phyloP scores from a whole-genome alignment of 2,329 filamentous ascomycete species.

The Biscogniauxia mediterranea region DNA sequence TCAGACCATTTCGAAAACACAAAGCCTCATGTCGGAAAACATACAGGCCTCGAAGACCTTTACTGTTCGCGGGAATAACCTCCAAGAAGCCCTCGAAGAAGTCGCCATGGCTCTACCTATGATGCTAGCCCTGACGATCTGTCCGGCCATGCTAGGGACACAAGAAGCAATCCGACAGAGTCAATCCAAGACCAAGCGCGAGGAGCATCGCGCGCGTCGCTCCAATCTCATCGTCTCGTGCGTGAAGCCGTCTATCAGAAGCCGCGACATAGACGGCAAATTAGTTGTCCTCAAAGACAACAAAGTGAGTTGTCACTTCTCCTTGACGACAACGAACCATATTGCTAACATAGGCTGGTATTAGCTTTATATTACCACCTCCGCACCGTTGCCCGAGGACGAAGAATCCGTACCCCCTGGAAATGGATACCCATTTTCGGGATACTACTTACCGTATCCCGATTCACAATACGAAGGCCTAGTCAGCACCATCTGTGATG shows the following conservation, averaged over 20 bases:
- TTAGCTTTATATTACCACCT: constrained; percentile 48
- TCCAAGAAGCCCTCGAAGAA: constrained; percentile 24
- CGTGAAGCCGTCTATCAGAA: constrained; percentile 41
- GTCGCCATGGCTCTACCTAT: constrained; percentile 41
- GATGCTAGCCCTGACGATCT: constrained; percentile 39
- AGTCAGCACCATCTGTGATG: constrained; percentile 48
- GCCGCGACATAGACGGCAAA: constrained; percentile 43
- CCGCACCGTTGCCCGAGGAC: constrained; percentile 25
- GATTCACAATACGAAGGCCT: constrained; percentile 46
- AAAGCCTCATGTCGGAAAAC: constrained; percentile 21
- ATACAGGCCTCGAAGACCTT: constrained; percentile 20
- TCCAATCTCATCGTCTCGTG: constrained; percentile 48
- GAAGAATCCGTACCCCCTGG: constrained; percentile 24
- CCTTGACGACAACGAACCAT: neutral
- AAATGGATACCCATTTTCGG: constrained; percentile 51
- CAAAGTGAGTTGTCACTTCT: constrained; percentile 33
- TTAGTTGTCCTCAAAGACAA: constrained; percentile 44
- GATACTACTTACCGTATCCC: constrained; percentile 58
- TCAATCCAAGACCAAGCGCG: constrained; percentile 46
- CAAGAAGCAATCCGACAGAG: constrained; percentile 50
- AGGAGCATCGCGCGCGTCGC: constrained; percentile 48
- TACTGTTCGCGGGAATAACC: constrained; percentile 22
- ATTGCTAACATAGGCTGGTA: constrained; percentile 5
- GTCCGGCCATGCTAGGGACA: constrained; percentile 45
- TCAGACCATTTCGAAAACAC: neutral